Percentiles rank a stretch among this genome's conserved stretches.
These are phyloP conservation scores for Avena sativa DNA, from an alignment of 176 grass and related monocot genomes.

Conservation along the genomic window DNA sequence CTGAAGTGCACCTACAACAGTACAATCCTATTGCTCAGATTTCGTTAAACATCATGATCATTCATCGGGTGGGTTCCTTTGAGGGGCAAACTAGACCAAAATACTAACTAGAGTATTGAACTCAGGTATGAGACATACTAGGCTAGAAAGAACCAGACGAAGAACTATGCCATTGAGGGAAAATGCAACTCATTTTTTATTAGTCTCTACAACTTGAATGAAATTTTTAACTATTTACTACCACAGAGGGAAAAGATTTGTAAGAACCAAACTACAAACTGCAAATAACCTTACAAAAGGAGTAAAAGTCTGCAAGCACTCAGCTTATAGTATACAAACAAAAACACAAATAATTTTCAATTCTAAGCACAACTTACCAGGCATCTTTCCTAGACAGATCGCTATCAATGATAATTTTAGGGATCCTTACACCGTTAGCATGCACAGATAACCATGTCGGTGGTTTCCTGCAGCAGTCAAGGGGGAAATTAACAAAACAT, in stretches of 20 bases:
- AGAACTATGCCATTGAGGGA: not conserved
- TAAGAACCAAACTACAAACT: conserved; percentile 12
- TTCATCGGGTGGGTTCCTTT: not conserved
- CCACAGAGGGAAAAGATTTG: not conserved
- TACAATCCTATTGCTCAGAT: not conserved
- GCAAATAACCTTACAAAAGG: not conserved
- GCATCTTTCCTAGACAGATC: conserved; percentile 58
- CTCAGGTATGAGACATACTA: not conserved
- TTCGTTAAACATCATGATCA: not conserved
- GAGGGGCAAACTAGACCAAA: not conserved
- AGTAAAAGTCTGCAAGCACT: not conserved
- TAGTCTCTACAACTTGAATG: not conserved
- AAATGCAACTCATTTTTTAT: not conserved
- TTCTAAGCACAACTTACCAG: conserved; percentile 54
- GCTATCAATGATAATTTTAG: conserved; percentile 67
- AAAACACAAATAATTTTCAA: not conserved
- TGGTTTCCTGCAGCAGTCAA: conserved; percentile 59
- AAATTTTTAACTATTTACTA: not conserved
- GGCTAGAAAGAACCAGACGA: conserved; percentile 13
- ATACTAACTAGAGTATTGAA: not conserved
- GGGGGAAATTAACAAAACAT: conserved; percentile 2
- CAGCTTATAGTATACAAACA: not conserved
- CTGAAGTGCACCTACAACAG: not conserved
- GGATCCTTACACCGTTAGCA: conserved; percentile 68
- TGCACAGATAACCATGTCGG: conserved; percentile 83